These are phyloP conservation scores for Xylariales sp. DNA, from an alignment of 2,329 filamentous ascomycete genomes.

Conservation along the genomic window DNA sequence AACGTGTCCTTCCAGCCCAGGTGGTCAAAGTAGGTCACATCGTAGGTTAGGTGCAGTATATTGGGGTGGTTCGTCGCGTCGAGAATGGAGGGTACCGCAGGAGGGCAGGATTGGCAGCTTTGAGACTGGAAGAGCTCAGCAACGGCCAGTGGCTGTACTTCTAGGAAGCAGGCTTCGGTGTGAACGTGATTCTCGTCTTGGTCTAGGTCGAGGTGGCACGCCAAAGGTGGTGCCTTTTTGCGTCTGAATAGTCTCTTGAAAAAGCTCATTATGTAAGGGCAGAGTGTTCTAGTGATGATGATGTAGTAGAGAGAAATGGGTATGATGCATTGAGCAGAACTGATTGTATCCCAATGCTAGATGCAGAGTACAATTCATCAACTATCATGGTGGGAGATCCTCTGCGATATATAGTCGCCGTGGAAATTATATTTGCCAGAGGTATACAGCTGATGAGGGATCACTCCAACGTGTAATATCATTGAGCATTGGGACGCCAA, in stretches of 20 bases:
- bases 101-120: conserved; percentile 27
- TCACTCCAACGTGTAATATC: no score
- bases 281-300: neutral
- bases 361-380: neutral
- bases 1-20: conserved; percentile 28
- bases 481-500: no score
- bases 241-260: conserved; percentile 22
- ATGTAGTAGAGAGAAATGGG: neutral
- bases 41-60: conserved; percentile 26
- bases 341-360: neutral
- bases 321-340: neutral
- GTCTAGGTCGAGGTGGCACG: conserved; percentile 24
- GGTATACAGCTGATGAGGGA: no score
- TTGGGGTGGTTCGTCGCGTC: conserved; percentile 22
- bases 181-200: conserved; percentile 24
- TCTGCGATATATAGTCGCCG: no score
- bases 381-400: no score
- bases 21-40: conserved; percentile 30
- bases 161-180: conserved; percentile 26
- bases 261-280: neutral
- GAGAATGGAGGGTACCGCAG: conserved; percentile 25
- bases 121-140: conserved; percentile 31
- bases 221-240: conserved; percentile 26
- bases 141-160: conserved; percentile 25
- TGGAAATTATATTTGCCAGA: no score